Percentiles rank a stretch among this genome's conserved stretches.
phyloP scores from a whole-genome alignment of 2,329 filamentous ascomycete species.

The Xylaria sp. region DNA sequence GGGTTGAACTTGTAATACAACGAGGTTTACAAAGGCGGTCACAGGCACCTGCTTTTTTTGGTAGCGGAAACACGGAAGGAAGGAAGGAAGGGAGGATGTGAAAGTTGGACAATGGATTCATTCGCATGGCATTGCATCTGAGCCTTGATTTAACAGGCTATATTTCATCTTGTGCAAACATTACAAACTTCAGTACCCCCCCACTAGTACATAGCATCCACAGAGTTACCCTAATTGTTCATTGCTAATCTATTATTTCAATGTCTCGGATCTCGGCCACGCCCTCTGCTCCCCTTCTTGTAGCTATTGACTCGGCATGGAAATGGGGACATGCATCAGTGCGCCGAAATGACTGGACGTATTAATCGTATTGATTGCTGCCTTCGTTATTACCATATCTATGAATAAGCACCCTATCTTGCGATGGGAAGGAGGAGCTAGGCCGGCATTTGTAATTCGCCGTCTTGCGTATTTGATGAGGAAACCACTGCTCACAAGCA shows the following conservation, averaged over 20 bases:
- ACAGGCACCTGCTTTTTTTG: background rate
- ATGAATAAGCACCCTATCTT: background rate
- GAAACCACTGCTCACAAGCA: background rate
- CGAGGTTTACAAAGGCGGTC: conserved; percentile 3
- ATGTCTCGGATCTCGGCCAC: background rate
- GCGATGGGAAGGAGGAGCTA: background rate
- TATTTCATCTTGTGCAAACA: conserved; percentile 24
- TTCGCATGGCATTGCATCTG: conserved; percentile 26
- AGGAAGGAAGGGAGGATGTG: conserved; percentile 11
- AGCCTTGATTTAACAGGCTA: conserved; percentile 30
- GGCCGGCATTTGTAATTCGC: background rate
- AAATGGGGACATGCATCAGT: background rate
- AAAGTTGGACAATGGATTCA: conserved; percentile 26
- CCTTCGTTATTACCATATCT: conserved; percentile 1
- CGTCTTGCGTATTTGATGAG: conserved; percentile 15
- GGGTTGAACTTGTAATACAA: background rate
- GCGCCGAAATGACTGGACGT: background rate
- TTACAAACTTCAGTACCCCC: conserved; percentile 26
- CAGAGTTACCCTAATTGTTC: conserved; percentile 33
- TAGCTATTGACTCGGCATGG: background rate
- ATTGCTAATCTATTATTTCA: conserved; percentile 22
- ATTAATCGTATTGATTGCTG: background rate
- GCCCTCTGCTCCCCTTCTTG: background rate
- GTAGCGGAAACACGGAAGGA: background rate
- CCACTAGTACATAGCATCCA: conserved; percentile 30